A percentile compares a stretch with the other conserved stretches of the same genome.
These are phyloP conservation scores for Lotmaria passim DNA, from an alignment of 208 protist genomes.

Conservation along the genomic window DNA sequence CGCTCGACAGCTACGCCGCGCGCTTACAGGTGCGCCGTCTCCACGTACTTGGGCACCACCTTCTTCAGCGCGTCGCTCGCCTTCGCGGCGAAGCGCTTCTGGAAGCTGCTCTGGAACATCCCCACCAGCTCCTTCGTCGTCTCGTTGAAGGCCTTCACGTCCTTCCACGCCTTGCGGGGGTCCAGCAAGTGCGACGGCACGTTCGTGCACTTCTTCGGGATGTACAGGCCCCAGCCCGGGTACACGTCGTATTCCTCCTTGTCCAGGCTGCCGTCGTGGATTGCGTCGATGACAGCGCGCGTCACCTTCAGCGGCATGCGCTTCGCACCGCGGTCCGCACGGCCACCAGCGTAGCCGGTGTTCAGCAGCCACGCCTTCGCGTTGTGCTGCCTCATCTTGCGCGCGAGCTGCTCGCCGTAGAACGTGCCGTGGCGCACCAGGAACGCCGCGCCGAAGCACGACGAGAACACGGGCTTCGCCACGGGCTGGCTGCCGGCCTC, in stretches of 20 bases:
- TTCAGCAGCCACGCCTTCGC: slow-evolving; percentile 94
- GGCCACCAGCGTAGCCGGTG: slow-evolving; percentile 94
- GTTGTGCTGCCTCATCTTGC: slow-evolving; percentile 91
- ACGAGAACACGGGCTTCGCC: slow-evolving; percentile 94
- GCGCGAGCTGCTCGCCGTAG: slow-evolving; percentile 96
- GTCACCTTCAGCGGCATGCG: slow-evolving; percentile 94
- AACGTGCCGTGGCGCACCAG: slow-evolving; percentile 95
- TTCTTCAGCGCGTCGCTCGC: slow-evolving; percentile 75
- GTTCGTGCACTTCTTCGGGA: slow-evolving; percentile 75
- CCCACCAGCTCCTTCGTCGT: slow-evolving; percentile 87
- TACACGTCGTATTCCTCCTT: slow-evolving; percentile 69
- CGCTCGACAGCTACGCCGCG: not conserved
- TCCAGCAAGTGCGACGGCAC: slow-evolving; percentile 92
- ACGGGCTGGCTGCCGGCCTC: slow-evolving; percentile 93
- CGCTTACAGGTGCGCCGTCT: slow-evolving; percentile 51
- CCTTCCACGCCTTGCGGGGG: slow-evolving; percentile 89
- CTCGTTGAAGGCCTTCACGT: slow-evolving; percentile 84
- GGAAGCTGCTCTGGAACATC: slow-evolving; percentile 95
- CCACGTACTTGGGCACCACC: slow-evolving; percentile 85
- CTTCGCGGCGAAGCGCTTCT: slow-evolving; percentile 84
- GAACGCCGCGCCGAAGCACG: slow-evolving; percentile 96
- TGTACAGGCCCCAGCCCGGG: slow-evolving; percentile 89
- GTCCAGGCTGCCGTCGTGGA: slow-evolving; percentile 93
- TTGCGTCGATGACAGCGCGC: slow-evolving; percentile 95
- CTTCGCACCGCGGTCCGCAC: slow-evolving; percentile 82